Conservation (phyloP, 2,329 filamentous ascomycete genomes). For the Dendryphion nanum region DNA sequence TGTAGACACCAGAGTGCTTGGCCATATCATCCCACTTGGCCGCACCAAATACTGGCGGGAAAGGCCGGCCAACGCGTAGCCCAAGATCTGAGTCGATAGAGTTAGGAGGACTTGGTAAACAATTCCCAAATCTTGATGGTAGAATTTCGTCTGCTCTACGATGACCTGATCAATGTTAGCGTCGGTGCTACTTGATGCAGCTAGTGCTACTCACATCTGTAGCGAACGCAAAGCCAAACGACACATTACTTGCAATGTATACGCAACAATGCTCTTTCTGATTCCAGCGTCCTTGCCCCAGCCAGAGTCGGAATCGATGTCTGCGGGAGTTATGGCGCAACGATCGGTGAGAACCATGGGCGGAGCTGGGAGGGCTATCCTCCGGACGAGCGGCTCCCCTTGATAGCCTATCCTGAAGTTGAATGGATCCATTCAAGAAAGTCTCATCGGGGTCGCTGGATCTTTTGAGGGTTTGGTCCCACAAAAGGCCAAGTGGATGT, state of each 20-base stretch:
- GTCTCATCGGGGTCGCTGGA: constrained; percentile 54
- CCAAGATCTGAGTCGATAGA: constrained; percentile 81
- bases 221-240: constrained; percentile 85
- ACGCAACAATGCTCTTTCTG: constrained; percentile 87
- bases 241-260: constrained; percentile 86
- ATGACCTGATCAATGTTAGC: constrained; percentile 56
- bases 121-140: constrained; percentile 75
- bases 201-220: constrained; percentile 61
- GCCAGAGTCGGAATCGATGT: constrained; percentile 63
- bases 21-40: constrained; percentile 90
- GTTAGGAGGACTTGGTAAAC: constrained; percentile 79
- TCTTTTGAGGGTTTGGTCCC: constrained; percentile 71
- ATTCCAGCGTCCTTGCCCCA: constrained; percentile 80
- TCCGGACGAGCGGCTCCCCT: constrained; percentile 1
- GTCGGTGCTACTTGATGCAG: neutral
- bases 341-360: constrained; percentile 9
- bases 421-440: constrained; percentile 58
- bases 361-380: constrained; percentile 9
- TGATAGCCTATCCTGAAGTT: constrained; percentile 6
- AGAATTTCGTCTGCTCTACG: constrained; percentile 86
- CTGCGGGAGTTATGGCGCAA: constrained; percentile 16
- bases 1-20: constrained; percentile 81
- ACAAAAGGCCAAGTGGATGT: constrained; percentile 76
- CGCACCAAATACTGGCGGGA: constrained; percentile 78
- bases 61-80: constrained; percentile 82